These are phyloP conservation scores for Mycena latifolia DNA, from an alignment of 768 basidiomycete species.

Conservation along the genomic window DNA sequence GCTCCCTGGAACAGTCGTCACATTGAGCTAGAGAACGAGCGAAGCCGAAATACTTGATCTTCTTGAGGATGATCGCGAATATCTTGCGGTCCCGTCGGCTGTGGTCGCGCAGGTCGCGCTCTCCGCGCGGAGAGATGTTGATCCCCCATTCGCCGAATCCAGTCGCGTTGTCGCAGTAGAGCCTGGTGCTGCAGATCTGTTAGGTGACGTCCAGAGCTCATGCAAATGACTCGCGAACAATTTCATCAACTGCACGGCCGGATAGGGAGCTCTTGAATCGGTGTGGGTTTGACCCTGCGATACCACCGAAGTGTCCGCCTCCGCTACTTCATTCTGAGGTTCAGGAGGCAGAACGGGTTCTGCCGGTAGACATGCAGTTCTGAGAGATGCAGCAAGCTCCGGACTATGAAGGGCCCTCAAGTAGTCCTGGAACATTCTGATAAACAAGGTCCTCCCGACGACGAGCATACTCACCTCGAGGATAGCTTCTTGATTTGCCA, in stretches of 20 bases:
- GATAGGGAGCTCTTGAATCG: conserved; percentile 1
- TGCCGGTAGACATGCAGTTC: not conserved
- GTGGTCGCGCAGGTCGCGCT: conserved; percentile 43
- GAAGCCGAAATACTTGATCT: conserved; percentile 65
- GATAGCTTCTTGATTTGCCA: conserved; percentile 55
- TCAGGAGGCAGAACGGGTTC: conserved; percentile 37
- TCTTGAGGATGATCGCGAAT: conserved; percentile 66
- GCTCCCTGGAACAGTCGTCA: conserved; percentile 57
- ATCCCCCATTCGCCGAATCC: conserved; percentile 53
- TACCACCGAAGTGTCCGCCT: conserved; percentile 55
- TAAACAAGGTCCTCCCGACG: conserved; percentile 20
- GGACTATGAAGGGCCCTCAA: conserved; percentile 20
- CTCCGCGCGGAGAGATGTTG: conserved; percentile 47
- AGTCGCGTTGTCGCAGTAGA: conserved; percentile 27
- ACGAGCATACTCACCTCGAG: conserved; percentile 60
- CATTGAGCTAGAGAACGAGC: not conserved
- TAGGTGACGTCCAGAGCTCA: not conserved
- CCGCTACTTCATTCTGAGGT: conserved; percentile 43
- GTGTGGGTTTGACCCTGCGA: conserved; percentile 43
- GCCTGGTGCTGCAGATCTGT: conserved; percentile 8
- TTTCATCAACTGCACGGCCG: conserved; percentile 23
- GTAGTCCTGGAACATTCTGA: conserved; percentile 15
- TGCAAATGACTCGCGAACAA: conserved; percentile 14
- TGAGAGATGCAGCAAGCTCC: conserved; percentile 19
- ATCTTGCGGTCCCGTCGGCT: conserved; percentile 48